Evolutionary conservation across 352 stramenopile species (phyloP), one percentile per base, ranked within the genome.

Genomic region (Phytopythium aichiense): DNA sequence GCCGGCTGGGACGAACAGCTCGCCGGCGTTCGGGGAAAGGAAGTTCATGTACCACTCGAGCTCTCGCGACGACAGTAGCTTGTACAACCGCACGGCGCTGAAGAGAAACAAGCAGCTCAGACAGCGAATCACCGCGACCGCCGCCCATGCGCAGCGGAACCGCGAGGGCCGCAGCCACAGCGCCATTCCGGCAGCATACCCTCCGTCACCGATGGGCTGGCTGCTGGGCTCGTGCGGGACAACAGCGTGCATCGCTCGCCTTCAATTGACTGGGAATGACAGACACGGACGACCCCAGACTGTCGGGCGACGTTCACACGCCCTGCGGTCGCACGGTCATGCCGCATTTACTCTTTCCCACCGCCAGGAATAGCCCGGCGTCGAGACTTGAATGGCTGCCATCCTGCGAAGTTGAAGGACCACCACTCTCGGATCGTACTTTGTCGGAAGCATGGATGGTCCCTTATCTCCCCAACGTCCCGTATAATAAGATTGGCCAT

Each of bases 1-100:
- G 6, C 49, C 18, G 3, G 42, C 38, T 2, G 22, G 30, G 22
- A 8, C 2, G 30, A 64, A 67, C 3, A 71, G 35, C 12, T 20
- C 12, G 33, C 33, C 11, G 2, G 46, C n/a, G 45, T 48, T 20
- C 5, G 48, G 55, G 0, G 60, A 60, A 2, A 71, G 30, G 28
- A 68, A 40, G 1, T 58, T 55, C 56, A 58, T 43, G 38, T 68
- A 71, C 54, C 66, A 71, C 35, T 64, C 49, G 40, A 71, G 54
- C 48, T 64, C 45, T 0, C 23, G 18, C 9, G 55, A 40, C 13
- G 55, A 52, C 30, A 71, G 56, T 28, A 55, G 31, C 15, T 37
- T 13, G 56, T 68, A 68, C 20, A 65, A 5, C 4, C 54, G 48
- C 13, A n/a, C 52, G 8, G 57, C 23, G 7, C 23, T 48, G 38